These are phyloP conservation scores for Glomus cerebriforme DNA, from an alignment of 192 early-diverging fungal genomes.

Conservation along the genomic window DNA sequence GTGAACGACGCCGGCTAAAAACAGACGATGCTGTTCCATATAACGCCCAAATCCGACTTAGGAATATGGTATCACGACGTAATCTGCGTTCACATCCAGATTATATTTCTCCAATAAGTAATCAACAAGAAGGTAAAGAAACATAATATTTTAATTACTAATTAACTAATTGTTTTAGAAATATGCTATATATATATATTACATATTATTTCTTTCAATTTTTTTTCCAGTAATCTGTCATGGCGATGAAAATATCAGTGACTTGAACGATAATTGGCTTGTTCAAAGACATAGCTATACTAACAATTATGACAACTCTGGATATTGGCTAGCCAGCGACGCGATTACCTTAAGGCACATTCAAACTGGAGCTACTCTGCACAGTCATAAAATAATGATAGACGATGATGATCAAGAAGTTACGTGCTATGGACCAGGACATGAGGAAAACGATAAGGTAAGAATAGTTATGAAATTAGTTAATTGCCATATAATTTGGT, in stretches of 20 bases:
- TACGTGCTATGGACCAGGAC: slow-evolving; percentile 48
- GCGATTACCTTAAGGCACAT: slow-evolving; percentile 51
- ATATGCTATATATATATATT: neutral
- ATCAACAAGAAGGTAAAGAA: slow-evolving; percentile 53
- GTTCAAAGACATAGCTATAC: slow-evolving; percentile 50
- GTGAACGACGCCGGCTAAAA: neutral
- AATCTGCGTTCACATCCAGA: slow-evolving; percentile 61
- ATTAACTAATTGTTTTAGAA: neutral
- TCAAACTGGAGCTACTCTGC: slow-evolving; percentile 52
- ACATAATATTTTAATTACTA: neutral
- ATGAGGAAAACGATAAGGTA: slow-evolving; percentile 61
- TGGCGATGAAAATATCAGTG: slow-evolving; percentile 50
- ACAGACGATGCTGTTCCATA: slow-evolving; percentile 47
- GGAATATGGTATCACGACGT: slow-evolving; percentile 49
- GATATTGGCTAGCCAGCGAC: slow-evolving; percentile 47
- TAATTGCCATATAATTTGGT: neutral
- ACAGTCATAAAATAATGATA: slow-evolving; percentile 45
- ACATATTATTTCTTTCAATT: neutral
- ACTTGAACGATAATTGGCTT: slow-evolving; percentile 61
- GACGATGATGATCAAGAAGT: slow-evolving; percentile 51
- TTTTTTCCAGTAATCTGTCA: slow-evolving; percentile 43
- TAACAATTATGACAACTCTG: neutral
- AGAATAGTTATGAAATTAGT: neutral
- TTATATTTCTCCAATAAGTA: slow-evolving; percentile 45
- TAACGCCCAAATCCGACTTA: slow-evolving; percentile 53